These are phyloP conservation scores for Cercophora scortea DNA, from an alignment of 495 filamentous ascomycete species.

Conservation along the genomic window DNA sequence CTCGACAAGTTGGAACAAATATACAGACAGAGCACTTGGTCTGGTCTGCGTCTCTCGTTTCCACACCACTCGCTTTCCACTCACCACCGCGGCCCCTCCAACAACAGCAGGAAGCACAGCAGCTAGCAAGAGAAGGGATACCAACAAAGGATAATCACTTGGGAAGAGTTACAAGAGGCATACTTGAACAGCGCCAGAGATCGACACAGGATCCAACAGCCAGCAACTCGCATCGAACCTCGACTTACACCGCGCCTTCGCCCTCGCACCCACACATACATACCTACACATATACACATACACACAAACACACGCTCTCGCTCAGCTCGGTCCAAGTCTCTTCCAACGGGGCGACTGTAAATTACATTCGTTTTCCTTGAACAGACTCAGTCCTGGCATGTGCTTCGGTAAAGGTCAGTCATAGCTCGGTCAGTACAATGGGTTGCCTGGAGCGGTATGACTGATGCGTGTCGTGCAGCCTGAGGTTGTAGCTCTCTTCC, in stretches of 20 bases:
- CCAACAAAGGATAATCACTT: no score
- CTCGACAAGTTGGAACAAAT: neutral
- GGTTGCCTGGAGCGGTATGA: constrained; percentile 8
- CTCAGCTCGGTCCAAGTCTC: neutral
- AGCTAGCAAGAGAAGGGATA: neutral
- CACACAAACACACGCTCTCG: neutral
- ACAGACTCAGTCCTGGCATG: constrained; percentile 6
- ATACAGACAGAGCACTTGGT: neutral
- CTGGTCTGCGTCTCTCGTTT: constrained; percentile 5
- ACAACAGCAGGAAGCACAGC: neutral
- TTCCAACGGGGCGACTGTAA: neutral
- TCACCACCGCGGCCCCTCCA: constrained; percentile 1
- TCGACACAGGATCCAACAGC: no score
- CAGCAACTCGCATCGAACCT: no score
- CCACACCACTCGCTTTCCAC: neutral
- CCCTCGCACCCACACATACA: no score
- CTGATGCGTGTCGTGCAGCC: constrained; percentile 15
- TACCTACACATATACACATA: no score
- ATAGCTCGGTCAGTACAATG: neutral
- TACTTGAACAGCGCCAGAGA: no score
- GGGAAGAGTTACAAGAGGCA: no score
- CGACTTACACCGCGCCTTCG: no score
- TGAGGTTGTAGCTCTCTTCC: constrained; percentile 11
- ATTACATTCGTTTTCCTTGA: neutral
- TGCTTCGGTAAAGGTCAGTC: constrained; percentile 11